A percentile compares a stretch with the other conserved stretches of the same genome.
These are phyloP conservation scores for Ceratonia siliqua DNA, from an alignment of 306 rosid genomes.

Conservation along the genomic window DNA sequence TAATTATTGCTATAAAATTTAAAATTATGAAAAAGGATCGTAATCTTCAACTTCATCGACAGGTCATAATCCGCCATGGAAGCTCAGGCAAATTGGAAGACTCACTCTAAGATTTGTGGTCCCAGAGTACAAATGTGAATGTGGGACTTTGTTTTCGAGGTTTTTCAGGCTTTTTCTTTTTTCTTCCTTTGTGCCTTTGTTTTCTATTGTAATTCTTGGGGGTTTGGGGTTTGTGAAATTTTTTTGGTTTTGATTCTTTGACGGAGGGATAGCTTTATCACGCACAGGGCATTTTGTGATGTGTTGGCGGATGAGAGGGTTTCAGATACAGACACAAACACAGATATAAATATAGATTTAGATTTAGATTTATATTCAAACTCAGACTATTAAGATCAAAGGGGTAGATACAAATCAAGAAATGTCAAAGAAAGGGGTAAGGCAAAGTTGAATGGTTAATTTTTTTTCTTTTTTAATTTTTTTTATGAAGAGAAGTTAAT, in stretches of 20 bases:
- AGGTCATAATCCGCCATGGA: slow-evolving; percentile 95
- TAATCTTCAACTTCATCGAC: slow-evolving; percentile 89
- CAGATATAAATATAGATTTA: too few species aligned
- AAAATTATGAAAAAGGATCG: too few species aligned
- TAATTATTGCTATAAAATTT: too few species aligned
- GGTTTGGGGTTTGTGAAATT: slow-evolving; percentile 35
- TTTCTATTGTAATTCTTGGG: not conserved
- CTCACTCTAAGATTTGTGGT: slow-evolving; percentile 90
- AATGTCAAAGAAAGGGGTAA: too few species aligned
- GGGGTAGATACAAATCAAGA: too few species aligned
- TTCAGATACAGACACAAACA: slow-evolving; percentile 21
- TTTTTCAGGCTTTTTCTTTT: not conserved
- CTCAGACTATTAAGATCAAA: too few species aligned
- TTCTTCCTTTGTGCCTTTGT: not conserved
- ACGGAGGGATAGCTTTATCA: slow-evolving; percentile 94
- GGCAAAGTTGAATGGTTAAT: too few species aligned
- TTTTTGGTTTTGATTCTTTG: slow-evolving; percentile 27
- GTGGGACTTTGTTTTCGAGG: slow-evolving; percentile 85
- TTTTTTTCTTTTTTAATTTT: too few species aligned
- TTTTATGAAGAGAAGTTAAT: too few species aligned
- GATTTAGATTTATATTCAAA: too few species aligned
- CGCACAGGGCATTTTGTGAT: slow-evolving; percentile 95
- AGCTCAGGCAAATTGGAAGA: slow-evolving; percentile 94
- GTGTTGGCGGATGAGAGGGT: slow-evolving; percentile 82
- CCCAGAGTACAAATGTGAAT: slow-evolving; percentile 92